phyloP scores from a whole-genome alignment of 2,329 filamentous ascomycete genomes.

The Arthroderma uncinatum region DNA sequence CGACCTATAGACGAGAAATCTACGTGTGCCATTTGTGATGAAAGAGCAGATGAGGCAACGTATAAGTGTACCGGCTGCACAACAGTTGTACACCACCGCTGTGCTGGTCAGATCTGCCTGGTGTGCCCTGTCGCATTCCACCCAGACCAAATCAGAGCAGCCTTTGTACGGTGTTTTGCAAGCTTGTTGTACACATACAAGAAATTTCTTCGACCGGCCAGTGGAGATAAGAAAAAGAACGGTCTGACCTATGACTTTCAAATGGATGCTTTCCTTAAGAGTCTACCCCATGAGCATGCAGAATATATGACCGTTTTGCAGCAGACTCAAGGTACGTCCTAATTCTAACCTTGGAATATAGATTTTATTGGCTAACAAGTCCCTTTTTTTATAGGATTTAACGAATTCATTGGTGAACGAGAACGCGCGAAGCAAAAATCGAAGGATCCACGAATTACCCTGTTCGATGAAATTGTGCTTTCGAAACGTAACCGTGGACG shows the following conservation, averaged over 20 bases:
- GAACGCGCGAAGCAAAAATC: constrained; percentile 42
- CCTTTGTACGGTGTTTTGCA: constrained; percentile 58
- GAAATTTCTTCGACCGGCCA: constrained; percentile 49
- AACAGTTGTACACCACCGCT: constrained; percentile 47
- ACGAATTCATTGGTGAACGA: constrained; percentile 54
- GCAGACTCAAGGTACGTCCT: constrained; percentile 48
- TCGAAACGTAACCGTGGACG: constrained; percentile 53
- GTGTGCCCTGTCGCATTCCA: constrained; percentile 57
- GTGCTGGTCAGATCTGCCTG: constrained; percentile 49
- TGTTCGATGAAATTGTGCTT: constrained; percentile 55
- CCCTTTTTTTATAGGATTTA: constrained; percentile 38
- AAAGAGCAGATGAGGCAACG: constrained; percentile 49
- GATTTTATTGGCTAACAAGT: background rate
- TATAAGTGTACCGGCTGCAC: constrained; percentile 40
- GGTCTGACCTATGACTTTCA: constrained; percentile 55
- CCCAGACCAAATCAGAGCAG: constrained; percentile 54
- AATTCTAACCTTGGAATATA: background rate
- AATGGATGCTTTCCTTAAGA: constrained; percentile 54
- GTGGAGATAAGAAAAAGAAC: constrained; percentile 50
- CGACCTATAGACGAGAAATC: constrained; percentile 32
- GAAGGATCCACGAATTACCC: constrained; percentile 46
- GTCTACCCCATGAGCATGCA: constrained; percentile 52
- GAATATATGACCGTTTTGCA: constrained; percentile 53
- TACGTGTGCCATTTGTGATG: constrained; percentile 40
- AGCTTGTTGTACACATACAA: constrained; percentile 60